Base-by-base conservation (phyloP, 2,329 filamentous ascomycete genomes). In the Calonectria fujianensis region DNA sequence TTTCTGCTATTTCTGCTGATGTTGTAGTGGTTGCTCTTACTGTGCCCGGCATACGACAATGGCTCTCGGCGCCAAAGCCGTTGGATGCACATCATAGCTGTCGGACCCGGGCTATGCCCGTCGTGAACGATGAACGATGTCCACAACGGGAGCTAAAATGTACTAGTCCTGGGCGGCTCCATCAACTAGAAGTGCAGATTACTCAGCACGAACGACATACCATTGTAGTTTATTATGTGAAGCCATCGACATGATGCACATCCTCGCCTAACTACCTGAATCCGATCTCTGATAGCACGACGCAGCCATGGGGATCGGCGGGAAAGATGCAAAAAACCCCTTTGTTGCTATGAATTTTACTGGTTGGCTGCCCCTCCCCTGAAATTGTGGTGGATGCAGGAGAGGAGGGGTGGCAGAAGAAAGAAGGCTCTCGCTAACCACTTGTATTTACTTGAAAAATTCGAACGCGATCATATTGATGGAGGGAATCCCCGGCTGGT, bases 121-220 rank as follows among this genome's bases (percentile, higher is more conserved):
- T 24, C 16, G 24, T 31, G 41, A 32, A 50, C 45, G 39, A n/a
- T 32, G 20, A 32, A 29, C 27, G 32, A 31, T 52, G 50, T 27
- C 27, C 41, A 51, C 54, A 35, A 50, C 52, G 65, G 70, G 52
- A 69, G 64, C 70, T 73, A 73, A 73, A 52, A 52, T 54, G 31
- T 51, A 67, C n/a, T 31, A 41, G 24, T 27, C n/a, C 52, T 52
- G 64, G 70, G 31, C 57, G 57, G 61, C 61, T 67, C 64, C 52
- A 57, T 61, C 63, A 31, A 48, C 45, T 35, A 51, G n/a, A 52
- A 14, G 18, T 32, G 31, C 14, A 59, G 71, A 73, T 73, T 69
- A 73, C 71, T 73, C 71, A 73, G 66, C 71, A 70, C 41, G 8
- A 57, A 73, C 39, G 71, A 64, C 66, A 39, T 69, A 20, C 18